These are phyloP conservation scores for Hymenotorrendiella dingleyae DNA, from an alignment of 2,329 filamentous ascomycete genomes.

Conservation along the genomic window DNA sequence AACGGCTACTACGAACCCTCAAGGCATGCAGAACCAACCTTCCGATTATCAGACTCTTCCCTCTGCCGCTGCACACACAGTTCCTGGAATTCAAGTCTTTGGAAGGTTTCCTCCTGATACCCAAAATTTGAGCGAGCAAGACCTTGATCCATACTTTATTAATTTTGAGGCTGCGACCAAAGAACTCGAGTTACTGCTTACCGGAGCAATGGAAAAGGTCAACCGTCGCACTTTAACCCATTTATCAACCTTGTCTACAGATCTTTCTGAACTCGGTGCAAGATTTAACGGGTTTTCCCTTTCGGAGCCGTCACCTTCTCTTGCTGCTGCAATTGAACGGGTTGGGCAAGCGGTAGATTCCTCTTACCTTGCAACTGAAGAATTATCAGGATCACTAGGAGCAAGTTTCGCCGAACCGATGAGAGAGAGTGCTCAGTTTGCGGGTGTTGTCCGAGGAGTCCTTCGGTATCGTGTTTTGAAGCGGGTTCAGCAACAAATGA, in stretches of 20 bases:
- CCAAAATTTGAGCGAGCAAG: conserved; percentile 73
- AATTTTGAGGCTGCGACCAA: conserved; percentile 89
- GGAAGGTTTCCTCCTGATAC: conserved; percentile 78
- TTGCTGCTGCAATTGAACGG: conserved; percentile 89
- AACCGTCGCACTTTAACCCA: conserved; percentile 86
- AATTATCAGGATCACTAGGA: conserved; percentile 80
- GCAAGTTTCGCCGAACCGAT: conserved; percentile 96
- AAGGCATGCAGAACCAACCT: conserved; percentile 50
- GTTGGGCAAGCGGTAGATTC: conserved; percentile 92
- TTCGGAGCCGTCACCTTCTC: conserved; percentile 81
- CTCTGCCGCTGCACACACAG: conserved; percentile 50
- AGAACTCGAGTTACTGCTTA: conserved; percentile 81
- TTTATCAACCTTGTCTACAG: conserved; percentile 73
- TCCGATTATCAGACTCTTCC: conserved; percentile 42
- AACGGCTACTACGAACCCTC: conserved; percentile 36
- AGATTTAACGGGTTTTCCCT: conserved; percentile 95
- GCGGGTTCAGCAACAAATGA: conserved; percentile 95
- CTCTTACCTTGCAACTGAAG: conserved; percentile 92
- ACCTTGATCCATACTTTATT: conserved; percentile 93
- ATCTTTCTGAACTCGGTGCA: conserved; percentile 90
- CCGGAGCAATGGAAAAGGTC: conserved; percentile 93
- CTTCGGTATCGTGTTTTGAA: conserved; percentile 87
- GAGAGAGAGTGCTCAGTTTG: conserved; percentile 96
- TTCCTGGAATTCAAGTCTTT: conserved; percentile 57
- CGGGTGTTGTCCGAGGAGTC: conserved; percentile 84